Percentiles rank a stretch among this genome's conserved stretches.
These are phyloP conservation scores for Escovopsis weberi DNA, from an alignment of 2,329 filamentous ascomycete species.

Conservation along the genomic window DNA sequence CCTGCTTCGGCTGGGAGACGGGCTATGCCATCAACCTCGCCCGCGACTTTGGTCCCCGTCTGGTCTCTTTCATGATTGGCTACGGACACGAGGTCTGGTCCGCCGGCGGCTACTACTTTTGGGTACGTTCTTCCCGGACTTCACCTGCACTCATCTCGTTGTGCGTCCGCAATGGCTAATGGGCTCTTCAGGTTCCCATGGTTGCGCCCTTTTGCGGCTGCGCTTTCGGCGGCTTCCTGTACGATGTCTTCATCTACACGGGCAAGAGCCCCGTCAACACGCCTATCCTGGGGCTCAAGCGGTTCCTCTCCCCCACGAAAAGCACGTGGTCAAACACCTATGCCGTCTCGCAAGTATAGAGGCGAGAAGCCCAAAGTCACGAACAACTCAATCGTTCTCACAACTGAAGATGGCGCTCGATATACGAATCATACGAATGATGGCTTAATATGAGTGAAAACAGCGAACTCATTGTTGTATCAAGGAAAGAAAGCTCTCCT, in stretches of 20 bases:
- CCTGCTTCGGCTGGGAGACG: constrained; percentile 63
- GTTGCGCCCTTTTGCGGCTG: constrained; percentile 54
- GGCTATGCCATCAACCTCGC: constrained; percentile 64
- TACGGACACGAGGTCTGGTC: constrained; percentile 55
- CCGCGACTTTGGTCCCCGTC: constrained; percentile 54
- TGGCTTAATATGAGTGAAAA: not conserved
- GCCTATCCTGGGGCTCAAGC: constrained; percentile 47
- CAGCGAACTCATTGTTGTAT: not conserved
- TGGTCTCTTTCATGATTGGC: constrained; percentile 52
- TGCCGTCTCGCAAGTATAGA: constrained; percentile 4
- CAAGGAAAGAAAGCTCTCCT: not conserved
- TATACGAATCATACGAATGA: too few relatives aligned
- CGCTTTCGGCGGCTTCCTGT: constrained; percentile 49
- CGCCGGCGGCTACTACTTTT: constrained; percentile 57
- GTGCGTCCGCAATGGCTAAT: too few relatives aligned
- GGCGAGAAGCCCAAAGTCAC: too few relatives aligned
- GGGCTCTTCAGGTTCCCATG: constrained; percentile 53
- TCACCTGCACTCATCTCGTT: not conserved
- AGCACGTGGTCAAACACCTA: constrained; percentile 24
- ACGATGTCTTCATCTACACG: constrained; percentile 54
- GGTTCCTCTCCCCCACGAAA: constrained; percentile 24
- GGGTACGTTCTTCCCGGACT: constrained; percentile 30
- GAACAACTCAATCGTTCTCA: too few relatives aligned
- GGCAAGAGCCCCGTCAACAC: constrained; percentile 58
- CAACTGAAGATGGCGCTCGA: too few relatives aligned